Base-by-base conservation (phyloP, 108 stramenopile genomes). In the Nitzschia sp. region DNA sequence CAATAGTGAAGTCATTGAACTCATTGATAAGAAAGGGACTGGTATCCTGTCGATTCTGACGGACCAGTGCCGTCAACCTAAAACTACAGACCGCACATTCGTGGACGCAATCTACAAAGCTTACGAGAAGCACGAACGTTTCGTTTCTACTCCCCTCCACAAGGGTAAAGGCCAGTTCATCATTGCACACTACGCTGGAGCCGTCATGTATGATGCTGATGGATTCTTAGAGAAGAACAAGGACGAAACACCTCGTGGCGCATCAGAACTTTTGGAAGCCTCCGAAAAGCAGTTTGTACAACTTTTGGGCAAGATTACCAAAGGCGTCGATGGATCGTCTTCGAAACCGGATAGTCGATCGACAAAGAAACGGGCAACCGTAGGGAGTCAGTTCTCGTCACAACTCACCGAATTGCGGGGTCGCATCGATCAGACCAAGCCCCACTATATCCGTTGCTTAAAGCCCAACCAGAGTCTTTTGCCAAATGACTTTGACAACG, bases 371-470 rank as follows among this genome's bases (percentile, higher is more conserved):
- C 56, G 75, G 23, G 81, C 73, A 45, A 81, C 74, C 34, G 86
- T 95, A 30, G 91, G 87, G 0, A 77, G 74, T 42, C 95, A 98
- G 69, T 99, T 99, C 77, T 91, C 92, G 68, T 26, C 64, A 15
- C 96, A 97, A 70, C 88, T 98, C 24, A 71, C 80, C 31, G 80
- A 89, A 49, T 85, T 99, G 48, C 92, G 97, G 46, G 65, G 56
- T 30, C 87, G 92, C 3, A 91, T 99, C 49, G 95, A 97, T 63
- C 69, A 66, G 19, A 98, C 98, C 0, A 85, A 82, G n/a, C 99
- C 99, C 0, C 99, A 99, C 79, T 99, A 97, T 53, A 86, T 99
- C 26, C 96, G 99, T 24, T 99, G 99, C 79, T 82, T 99, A 42
- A 99, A 99, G 80, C 98, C 99, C 47, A 99, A 99, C 68, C 95